Evolutionary conservation across 495 filamentous ascomycete species (phyloP), one percentile per base, ranked within the genome.

Genomic region (Eremomyces bilateralis): DNA sequence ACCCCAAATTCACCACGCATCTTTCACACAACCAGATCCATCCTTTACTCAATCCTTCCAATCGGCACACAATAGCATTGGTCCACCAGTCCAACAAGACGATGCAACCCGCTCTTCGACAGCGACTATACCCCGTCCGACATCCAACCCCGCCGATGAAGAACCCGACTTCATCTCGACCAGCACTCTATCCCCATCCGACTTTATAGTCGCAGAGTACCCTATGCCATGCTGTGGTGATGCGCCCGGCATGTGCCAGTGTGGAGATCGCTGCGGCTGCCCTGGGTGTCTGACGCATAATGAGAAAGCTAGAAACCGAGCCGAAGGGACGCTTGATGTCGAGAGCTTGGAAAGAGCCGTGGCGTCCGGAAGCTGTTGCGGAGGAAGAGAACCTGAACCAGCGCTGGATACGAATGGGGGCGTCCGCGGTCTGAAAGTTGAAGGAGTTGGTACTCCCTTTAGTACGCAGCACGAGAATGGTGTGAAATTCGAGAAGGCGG

Each of bases 261-360:
- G 47, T 29, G 47, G 47, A 1, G 47, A 50, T 25, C 44, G 44
- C 2, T 50, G 47, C 30, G 25, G 42, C 10, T 50, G 47, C 31
- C 41, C 41, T 21, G 45, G 42, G 15, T 50, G 47, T 35, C 33
- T 44, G 17, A 47, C 42, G 0, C 47, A 50, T 21, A 41, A n/a
- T n/a, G n/a, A n/a, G n/a, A n/a, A n/a, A n/a, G n/a, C n/a, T n/a
- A n/a, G n/a, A n/a, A n/a, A n/a, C n/a, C n/a, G n/a, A n/a, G n/a
- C n/a, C n/a, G n/a, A n/a, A n/a, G n/a, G n/a, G n/a, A n/a, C n/a
- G n/a, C n/a, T n/a, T n/a, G n/a, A n/a, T n/a, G n/a, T n/a, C n/a
- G n/a, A n/a, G n/a, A n/a, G n/a, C n/a, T n/a, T n/a, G n/a, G n/a
- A n/a, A n/a, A n/a, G n/a, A n/a, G n/a, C n/a, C n/a, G n/a, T n/a